phyloP scores from a whole-genome alignment of 441 rosid species.

The Gossypium aridum region DNA sequence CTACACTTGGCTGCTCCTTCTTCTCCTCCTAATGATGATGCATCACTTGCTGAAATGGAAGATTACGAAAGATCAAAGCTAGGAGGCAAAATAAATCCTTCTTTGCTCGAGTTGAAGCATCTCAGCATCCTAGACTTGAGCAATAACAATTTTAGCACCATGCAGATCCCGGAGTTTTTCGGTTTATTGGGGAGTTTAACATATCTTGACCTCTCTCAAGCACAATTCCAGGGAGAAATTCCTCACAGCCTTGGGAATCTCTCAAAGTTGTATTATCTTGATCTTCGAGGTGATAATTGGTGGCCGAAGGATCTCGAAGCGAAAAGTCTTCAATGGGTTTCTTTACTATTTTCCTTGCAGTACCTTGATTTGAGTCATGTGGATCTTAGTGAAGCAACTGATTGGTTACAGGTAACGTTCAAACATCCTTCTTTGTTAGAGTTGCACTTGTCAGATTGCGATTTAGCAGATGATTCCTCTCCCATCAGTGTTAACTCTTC shows the following conservation, averaged over 20 bases:
- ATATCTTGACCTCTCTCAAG: neutral
- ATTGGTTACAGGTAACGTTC: slow-evolving; percentile 11
- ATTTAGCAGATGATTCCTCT: neutral
- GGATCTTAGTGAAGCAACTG: neutral
- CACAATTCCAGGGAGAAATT: neutral
- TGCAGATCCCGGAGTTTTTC: neutral
- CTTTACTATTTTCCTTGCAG: slow-evolving; percentile 7
- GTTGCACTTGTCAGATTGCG: neutral
- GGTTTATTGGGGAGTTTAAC: neutral
- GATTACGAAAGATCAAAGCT: neutral
- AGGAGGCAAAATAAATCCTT: slow-evolving; percentile 10
- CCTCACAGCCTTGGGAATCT: slow-evolving; percentile 19
- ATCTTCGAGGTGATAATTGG: neutral
- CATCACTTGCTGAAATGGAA: neutral
- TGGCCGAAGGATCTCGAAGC: neutral
- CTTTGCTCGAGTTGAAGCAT: slow-evolving; percentile 6
- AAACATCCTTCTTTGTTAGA: neutral
- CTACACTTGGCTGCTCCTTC: neutral
- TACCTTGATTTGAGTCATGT: neutral
- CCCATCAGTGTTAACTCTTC: neutral
- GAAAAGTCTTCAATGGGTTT: slow-evolving; percentile 9
- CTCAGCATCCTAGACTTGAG: slow-evolving; percentile 15
- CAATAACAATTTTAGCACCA: neutral
- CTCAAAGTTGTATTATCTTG: slow-evolving; percentile 14
- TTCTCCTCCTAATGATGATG: no score